Conservation (phyloP, 768 basidiomycete species). For the Filobasidium floriforme region DNA sequence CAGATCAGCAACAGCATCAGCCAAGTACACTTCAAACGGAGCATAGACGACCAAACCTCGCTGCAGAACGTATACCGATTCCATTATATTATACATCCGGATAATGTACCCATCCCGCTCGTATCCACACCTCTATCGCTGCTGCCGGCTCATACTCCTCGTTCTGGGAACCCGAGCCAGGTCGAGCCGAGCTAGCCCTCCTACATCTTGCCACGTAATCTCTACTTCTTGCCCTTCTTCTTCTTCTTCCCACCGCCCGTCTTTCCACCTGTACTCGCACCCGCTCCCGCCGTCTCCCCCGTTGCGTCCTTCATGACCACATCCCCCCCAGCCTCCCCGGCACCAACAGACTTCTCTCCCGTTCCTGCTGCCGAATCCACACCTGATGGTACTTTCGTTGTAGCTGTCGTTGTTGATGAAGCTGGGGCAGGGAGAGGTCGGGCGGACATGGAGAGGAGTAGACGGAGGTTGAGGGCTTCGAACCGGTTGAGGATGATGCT, state of each 20-base stretch:
- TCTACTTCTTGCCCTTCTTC: conserved; percentile 43
- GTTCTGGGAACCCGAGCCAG: too few relatives aligned
- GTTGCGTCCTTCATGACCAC: not conserved
- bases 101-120: too few relatives aligned
- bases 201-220: conserved; percentile 3
- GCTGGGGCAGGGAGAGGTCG: not conserved
- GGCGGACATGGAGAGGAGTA: conserved; percentile 46
- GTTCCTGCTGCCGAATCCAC: not conserved
- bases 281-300: conserved; percentile 8
- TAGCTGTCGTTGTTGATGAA: conserved; percentile 7
- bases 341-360: conserved; percentile 18
- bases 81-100: too few relatives aligned
- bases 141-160: too few relatives aligned
- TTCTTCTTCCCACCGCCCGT: conserved; percentile 40
- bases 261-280: conserved; percentile 6
- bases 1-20: too few relatives aligned
- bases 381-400: conserved; percentile 1
- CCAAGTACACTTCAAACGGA: too few relatives aligned
- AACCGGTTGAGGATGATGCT: conserved; percentile 94
- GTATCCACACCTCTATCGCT: too few relatives aligned
- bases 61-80: too few relatives aligned
- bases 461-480: conserved; percentile 75
- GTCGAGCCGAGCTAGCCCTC: not conserved
- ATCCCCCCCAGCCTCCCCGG: conserved; percentile 25
- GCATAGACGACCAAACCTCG: too few relatives aligned